Evolutionary conservation across 108 stramenopile species (phyloP), one percentile per base, ranked within the genome.

Genomic region (Nitzschia palea): DNA sequence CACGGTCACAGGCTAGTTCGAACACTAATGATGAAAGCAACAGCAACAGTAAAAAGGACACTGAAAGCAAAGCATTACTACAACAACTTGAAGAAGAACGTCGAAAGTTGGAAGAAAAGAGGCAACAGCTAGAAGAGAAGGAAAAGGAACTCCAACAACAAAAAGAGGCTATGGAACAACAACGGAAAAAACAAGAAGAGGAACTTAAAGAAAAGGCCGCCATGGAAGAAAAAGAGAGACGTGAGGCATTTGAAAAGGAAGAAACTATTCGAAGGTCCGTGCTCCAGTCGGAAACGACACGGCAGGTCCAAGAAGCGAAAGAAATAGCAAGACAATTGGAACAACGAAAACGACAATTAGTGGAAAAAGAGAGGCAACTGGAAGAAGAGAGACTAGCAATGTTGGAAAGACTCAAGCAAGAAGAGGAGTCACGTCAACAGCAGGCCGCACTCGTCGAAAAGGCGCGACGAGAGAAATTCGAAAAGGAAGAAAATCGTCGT

Each of bases 1-100:
- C 17, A 44, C 17, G 17, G 44, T 18, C 44, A 44, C 18, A 18
- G 44, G 44, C 44, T 3, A 44, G 18, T n/a, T n/a, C n/a, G n/a
- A 44, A 3, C 44, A 44, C 44, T 18, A 44, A n/a, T n/a, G n/a
- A n/a, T n/a, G n/a, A n/a, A 8, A 4, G 47, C 9, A 48, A 8
- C n/a, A 56, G 55, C 51, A 52, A 26, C 23, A 52, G 51, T 23
- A 52, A 52, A n/a, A 52, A 52, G 14, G 25, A 8, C 2, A 52
- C 12, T 2, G 20, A 6, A 12, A 12, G 10, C 37, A 40, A 32
- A 32, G 14, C 8, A 56, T 56, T 17, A 32, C 30, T n/a, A 56
- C 1, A 31, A 3, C 55, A 56, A 27, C 22, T 60, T 9, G 32
- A 60, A 25, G 18, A 60, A 32, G 23, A 40, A 40, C 35, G 33